Evolutionary conservation across 2,329 filamentous ascomycete species (phyloP), one percentile per base, ranked within the genome.

Genomic region (Zelopaecilomyces penicillatus): DNA sequence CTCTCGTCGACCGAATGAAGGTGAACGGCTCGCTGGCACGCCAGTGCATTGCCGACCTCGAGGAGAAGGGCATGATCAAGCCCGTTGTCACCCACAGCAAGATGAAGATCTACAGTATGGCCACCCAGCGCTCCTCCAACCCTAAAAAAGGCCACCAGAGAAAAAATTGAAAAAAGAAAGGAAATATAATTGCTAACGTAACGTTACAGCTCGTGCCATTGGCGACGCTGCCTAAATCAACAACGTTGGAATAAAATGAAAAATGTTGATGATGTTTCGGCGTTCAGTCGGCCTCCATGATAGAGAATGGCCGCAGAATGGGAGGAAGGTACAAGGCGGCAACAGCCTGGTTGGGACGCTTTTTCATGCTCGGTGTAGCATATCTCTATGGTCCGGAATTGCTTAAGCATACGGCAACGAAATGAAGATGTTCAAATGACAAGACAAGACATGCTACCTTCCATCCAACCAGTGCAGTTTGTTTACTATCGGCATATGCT

Each of bases 1-100:
- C 88, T 64, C 89, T 98, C 66, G 93, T 98, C 82, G 93, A 98
- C 76, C 84, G 93, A 74, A 83, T 98, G 74, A 98, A 98, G 89
- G 94, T 98, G 81, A 98, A 98, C 80, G 94, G 93, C 67, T 95
- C 88, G 62, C 78, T 98, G 66, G 93, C 93, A 60, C 84, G 93
- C 67, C 77, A 80, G 75, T 91, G 87, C 73, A 78, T 97, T 59
- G 77, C 77, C 68, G 91, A 97, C 68, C 80, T 97, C 62, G 91
- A 97, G 84, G 88, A 94, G 80, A 93, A 90, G 82, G 93, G 91
- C 63, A 81, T 88, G 73, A 98, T 98, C 79, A 95, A 93, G 84
- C 91, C 94, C 74, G 80, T 98, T 63, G 88, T 97, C 58, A 82
- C 81, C 59, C 94, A 98, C 82, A 91, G 84, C 78, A 93, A 90